These are phyloP conservation scores for Heritiera fomes DNA, from an alignment of 345 rosid genomes.

Conservation along the genomic window DNA sequence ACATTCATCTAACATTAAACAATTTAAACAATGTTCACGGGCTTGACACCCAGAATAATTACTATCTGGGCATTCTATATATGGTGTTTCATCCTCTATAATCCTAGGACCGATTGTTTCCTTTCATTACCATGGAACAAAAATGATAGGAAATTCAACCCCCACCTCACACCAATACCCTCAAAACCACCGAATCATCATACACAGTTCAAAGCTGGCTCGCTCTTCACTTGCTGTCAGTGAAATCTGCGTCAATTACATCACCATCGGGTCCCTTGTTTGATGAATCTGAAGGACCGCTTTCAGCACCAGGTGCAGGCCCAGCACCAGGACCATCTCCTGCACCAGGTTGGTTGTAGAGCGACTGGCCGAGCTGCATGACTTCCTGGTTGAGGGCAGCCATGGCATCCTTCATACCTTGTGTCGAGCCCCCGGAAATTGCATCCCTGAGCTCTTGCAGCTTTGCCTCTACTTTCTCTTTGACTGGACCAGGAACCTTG, in stretches of 20 bases:
- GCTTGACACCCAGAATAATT: background rate
- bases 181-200: slow-evolving; percentile 15
- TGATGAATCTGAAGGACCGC: slow-evolving; percentile 55
- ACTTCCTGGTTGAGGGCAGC: slow-evolving; percentile 91
- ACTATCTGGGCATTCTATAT: slow-evolving; percentile 1
- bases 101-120: slow-evolving; percentile 16
- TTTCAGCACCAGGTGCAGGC: slow-evolving; percentile 56
- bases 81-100: slow-evolving; percentile 3
- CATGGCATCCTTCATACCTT: slow-evolving; percentile 76
- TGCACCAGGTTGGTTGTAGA: slow-evolving; percentile 88
- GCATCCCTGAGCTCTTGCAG: slow-evolving; percentile 81
- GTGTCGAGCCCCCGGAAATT: slow-evolving; percentile 66
- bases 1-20: background rate
- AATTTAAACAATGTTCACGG: background rate
- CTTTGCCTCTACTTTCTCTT: slow-evolving; percentile 88
- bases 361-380: slow-evolving; percentile 91
- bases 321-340: slow-evolving; percentile 57
- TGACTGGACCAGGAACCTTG: slow-evolving; percentile 80
- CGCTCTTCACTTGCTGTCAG: slow-evolving; percentile 71
- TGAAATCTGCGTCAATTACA: slow-evolving; percentile 91
- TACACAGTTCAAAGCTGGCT: slow-evolving; percentile 19
- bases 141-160: slow-evolving; percentile 21
- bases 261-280: slow-evolving; percentile 75
- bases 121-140: slow-evolving; percentile 17
- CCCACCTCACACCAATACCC: background rate